phyloP scores from a whole-genome alignment of 345 rosid species.

The Xanthoceras sorbifolium region DNA sequence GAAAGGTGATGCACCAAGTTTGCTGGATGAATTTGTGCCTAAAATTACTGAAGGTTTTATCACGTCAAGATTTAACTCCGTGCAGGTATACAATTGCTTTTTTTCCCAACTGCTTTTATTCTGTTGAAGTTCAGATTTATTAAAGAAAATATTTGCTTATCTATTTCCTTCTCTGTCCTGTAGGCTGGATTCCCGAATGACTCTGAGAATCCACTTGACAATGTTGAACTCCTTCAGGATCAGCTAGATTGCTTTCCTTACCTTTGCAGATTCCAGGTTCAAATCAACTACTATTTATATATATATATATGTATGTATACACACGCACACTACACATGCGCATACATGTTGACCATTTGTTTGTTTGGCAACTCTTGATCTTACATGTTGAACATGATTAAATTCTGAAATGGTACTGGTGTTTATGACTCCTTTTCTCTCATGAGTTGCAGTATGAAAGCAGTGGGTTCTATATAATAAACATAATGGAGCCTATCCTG shows the following conservation, averaged over 20 bases:
- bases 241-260: slow-evolving; percentile 97
- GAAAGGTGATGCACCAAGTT: slow-evolving; percentile 97
- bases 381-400: background rate
- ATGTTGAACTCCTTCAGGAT: slow-evolving; percentile 97
- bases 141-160: slow-evolving; percentile 5
- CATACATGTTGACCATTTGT: too few relatives aligned
- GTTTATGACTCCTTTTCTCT: slow-evolving; percentile 7
- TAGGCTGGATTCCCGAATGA: slow-evolving; percentile 88
- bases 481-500: slow-evolving; percentile 88
- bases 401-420: background rate
- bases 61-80: slow-evolving; percentile 90
- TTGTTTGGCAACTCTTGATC: slow-evolving; percentile 2
- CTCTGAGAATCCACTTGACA: slow-evolving; percentile 92
- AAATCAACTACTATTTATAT: background rate
- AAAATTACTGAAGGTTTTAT: slow-evolving; percentile 96
- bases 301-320: too few relatives aligned
- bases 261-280: slow-evolving; percentile 98
- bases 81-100: slow-evolving; percentile 62
- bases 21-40: slow-evolving; percentile 97
- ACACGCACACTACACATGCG: too few relatives aligned
- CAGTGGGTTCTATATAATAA: slow-evolving; percentile 81
- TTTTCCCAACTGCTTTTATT: slow-evolving; percentile 2
- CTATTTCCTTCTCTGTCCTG: slow-evolving; percentile 14
- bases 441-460: slow-evolving; percentile 75
- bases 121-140: background rate